Conservation (phyloP, 139 green algal genomes). For the Haematococcus lacustris region DNA sequence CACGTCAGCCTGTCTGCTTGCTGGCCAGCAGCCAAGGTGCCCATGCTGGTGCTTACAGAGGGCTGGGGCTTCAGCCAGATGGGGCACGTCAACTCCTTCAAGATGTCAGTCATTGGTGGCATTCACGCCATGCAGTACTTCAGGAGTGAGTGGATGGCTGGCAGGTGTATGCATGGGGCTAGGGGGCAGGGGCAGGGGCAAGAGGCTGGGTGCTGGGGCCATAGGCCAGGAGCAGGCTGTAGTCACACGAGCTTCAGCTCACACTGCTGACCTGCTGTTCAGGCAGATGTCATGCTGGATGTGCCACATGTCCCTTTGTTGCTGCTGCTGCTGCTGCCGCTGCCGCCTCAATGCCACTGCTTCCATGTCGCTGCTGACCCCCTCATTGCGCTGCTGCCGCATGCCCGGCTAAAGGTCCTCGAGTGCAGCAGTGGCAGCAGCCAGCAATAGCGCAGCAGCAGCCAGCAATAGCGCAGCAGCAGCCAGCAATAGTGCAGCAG, state of each 20-base stretch:
- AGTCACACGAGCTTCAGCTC: too few relatives aligned
- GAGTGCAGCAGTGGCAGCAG: too few relatives aligned
- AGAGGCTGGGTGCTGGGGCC: too few relatives aligned
- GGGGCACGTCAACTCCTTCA: constrained; percentile 50
- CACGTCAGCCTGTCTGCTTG: too few relatives aligned
- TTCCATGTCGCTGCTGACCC: background rate
- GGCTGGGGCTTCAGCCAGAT: constrained; percentile 79
- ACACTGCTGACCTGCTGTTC: too few relatives aligned
- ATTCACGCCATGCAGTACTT: constrained; percentile 83
- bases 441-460: too few relatives aligned
- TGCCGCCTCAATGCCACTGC: background rate
- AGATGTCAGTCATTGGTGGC: constrained; percentile 78
- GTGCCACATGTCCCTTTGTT: too few relatives aligned
- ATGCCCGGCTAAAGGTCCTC: too few relatives aligned
- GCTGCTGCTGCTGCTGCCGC: background rate
- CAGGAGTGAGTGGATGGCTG: constrained; percentile 42
- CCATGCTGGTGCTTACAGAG: too few relatives aligned
- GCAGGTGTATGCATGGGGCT: background rate
- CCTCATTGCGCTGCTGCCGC: background rate
- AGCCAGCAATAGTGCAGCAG: background rate
- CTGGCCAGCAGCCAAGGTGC: too few relatives aligned
- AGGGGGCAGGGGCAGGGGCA: too few relatives aligned
- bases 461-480: background rate
- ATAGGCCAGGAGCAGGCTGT: background rate
- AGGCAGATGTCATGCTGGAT: too few relatives aligned